These are phyloP conservation scores for Rachicladosporium sp. DNA, from an alignment of 2,329 filamentous ascomycete species.

Conservation along the genomic window DNA sequence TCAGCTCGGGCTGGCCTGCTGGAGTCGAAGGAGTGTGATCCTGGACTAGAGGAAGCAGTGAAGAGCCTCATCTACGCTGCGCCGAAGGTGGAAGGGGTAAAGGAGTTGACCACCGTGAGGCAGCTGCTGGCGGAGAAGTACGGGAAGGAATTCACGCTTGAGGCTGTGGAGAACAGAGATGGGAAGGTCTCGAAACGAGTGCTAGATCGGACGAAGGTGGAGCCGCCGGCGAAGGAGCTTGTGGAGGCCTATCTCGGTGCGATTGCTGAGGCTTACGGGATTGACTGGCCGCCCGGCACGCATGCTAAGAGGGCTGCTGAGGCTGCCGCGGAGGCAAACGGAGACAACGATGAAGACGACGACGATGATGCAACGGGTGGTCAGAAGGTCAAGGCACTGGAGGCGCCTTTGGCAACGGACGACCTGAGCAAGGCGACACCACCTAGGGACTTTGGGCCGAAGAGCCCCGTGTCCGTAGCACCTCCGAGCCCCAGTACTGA, in stretches of 20 bases:
- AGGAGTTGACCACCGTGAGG: slow-evolving; percentile 73
- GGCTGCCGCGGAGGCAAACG: slow-evolving; percentile 23
- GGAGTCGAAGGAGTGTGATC: slow-evolving; percentile 45
- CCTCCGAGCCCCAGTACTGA: slow-evolving; percentile 82
- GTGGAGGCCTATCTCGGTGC: slow-evolving; percentile 83
- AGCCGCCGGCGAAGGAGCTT: slow-evolving; percentile 66
- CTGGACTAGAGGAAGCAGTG: slow-evolving; percentile 70
- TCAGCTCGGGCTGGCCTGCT: slow-evolving; percentile 77
- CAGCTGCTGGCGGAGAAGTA: slow-evolving; percentile 77
- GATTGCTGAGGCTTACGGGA: slow-evolving; percentile 87
- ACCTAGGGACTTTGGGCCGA: slow-evolving; percentile 49
- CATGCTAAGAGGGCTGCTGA: slow-evolving; percentile 32
- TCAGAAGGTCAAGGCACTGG: slow-evolving; percentile 26
- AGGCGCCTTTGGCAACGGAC: slow-evolving; percentile 37
- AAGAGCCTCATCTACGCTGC: slow-evolving; percentile 88
- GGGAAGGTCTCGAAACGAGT: slow-evolving; percentile 72
- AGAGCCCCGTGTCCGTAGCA: slow-evolving; percentile 71
- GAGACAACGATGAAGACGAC: slow-evolving; percentile 24
- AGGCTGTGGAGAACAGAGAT: slow-evolving; percentile 70
- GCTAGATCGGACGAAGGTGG: slow-evolving; percentile 68
- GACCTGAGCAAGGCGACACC: slow-evolving; percentile 56
- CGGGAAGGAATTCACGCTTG: slow-evolving; percentile 81
- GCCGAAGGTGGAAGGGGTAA: slow-evolving; percentile 73
- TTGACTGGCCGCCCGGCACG: slow-evolving; percentile 54
- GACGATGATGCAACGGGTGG: slow-evolving; percentile 29